Evolutionary conservation across 257 asterid genomes (phyloP), one percentile per base, ranked within the genome.

Genomic region (Rubia yunnanensis): DNA sequence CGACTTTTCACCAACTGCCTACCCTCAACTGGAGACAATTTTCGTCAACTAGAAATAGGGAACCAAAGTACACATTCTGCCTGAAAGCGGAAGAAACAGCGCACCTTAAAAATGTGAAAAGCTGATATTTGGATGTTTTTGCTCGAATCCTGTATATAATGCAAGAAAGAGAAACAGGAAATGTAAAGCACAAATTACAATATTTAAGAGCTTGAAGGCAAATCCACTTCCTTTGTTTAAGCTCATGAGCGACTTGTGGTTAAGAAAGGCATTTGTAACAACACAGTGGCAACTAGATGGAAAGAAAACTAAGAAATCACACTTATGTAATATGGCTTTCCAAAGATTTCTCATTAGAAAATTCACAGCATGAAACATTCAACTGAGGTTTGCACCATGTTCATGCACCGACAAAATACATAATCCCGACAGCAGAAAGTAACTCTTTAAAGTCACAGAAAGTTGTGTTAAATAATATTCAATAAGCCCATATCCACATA

Each of bases 101-200:
- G 74, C 80, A 87, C 99, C 97, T 94, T 94, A 87, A 94, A 94
- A 72, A 94, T 85, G 77, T 94, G 99, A 80, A 94, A 94, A 73
- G 96, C 97, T 20, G 94, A 90, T 52, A 89, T 71, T 78, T 90
- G 99, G 64, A 94, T 94, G 75, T 85, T 94, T 86, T 85, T 94
- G 92, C 97, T 94, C 10, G 96, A 80, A 79, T 90, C 97, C 99
- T 94, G 92, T 70, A 77, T 61, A 67, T 59, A 76, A 73, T 50
- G 17, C 26, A 67, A n/a, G 10, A 36, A 70, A 55, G 18, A 46
- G 34, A 23, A 26, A 27, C 48, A 38, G 46, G 27, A 23, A 41
- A 39, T 24, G 26, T 46, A 49, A 57, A 55, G 28, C 49, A 66
- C 54, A 50, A 53, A 54, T 28, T 30, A 39, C 63, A 28, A 53